Base-by-base conservation (phyloP, 2,329 filamentous ascomycete genomes). In the Dryadomyces quercus-mongolicae region DNA sequence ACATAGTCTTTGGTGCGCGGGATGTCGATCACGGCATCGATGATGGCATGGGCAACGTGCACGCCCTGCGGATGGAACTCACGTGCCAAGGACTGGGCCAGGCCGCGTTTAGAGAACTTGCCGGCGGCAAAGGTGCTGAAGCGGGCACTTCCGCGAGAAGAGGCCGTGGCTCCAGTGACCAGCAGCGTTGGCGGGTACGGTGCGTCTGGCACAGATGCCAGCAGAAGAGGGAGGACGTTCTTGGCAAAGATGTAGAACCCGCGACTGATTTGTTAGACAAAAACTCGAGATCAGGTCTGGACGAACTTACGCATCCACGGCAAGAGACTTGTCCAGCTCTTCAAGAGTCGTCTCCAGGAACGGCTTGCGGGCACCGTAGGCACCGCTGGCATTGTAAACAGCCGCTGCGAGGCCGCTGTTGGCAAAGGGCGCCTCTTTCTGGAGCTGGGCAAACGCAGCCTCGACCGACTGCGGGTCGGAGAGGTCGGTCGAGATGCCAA, bases 51-150 rank as follows among this genome's bases (percentile, higher is more conserved):
- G 0, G 85, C 80, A 1, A 95, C 85, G 66, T 95, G 90, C 1
- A 95, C 78, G 2, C 90, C 90, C 66, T 87, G 75, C 0, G 90
- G 88, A 0, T 86, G 87, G 67, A 93, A 95, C 66, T 95, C 90
- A 55, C 85, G 78, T 0, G 89, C 86, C 25, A 95, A 73, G 38
- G 80, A 85, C 67, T 92, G 88, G 0, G 78, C 76, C 51, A 94
- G 69, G 0, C 84, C 88, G 36, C 90, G 76, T 61, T 86, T 71
- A 4, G 87, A 88, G 65, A 89, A 94, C 66, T 94, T 95, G 31
- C 85, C 85, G 2, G 82, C 80, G 0, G 88, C 85, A 63, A 95
- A 95, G 8, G 78, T 71, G 1, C 81, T 73, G 66, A 89, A 86
- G 13, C 73, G 71, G 0, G 87, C 82, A 12, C 81, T 85, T 4